Base-by-base conservation (phyloP, 1,139 yeast genomes). In the Debaryomyces udenii region DNA sequence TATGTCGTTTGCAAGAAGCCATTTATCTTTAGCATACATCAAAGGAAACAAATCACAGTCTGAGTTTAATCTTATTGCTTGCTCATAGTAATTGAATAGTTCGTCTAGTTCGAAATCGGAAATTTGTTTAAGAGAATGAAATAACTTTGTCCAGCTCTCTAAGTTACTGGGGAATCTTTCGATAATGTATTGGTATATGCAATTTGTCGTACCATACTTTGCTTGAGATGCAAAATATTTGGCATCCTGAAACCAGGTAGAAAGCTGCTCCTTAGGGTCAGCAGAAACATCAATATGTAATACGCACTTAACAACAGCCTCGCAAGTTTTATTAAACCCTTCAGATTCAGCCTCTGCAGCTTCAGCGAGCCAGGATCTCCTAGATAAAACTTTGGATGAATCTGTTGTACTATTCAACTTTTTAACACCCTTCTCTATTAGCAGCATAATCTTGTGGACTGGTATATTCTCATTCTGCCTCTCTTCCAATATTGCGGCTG, bases 401-500 rank as follows among this genome's bases (percentile, higher is more conserved):
- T 59, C 59, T 1, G 37, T 39, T 20, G 70, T 35, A 24, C 37
- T 18, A n/a, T 39, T 37, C 9, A 59, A 44, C 36, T 79, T 78
- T 28, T 70, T 62, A 15, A 80, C 64, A 4, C 86, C 91, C 46
- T 78, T 78, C 6, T 59, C 64, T 38, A 87, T 56, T 33, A 83
- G 52, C 45, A 74, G 75, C 1, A 50, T 49, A 4, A 75, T 52
- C 41, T 74, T 74, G 17, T 67, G 64, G 6, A 60, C 66, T 2
- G 71, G 61, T 0, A 62, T 54, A 0, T 44, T 40, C 1, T 59
- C 56, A 29, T 62, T 56, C 31, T 66, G 71, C 39, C 76, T 68
- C 54, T 88, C 96, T 59, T 89, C 96, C 11, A 89, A 57, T 45
- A 81, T 77, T 1, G 82, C 76, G 1, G 90, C 91, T 0, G 83